Percentiles rank a stretch among this genome's conserved stretches.
phyloP scores from a whole-genome alignment of 352 stramenopile genomes.

The Phytopythium boreale region DNA sequence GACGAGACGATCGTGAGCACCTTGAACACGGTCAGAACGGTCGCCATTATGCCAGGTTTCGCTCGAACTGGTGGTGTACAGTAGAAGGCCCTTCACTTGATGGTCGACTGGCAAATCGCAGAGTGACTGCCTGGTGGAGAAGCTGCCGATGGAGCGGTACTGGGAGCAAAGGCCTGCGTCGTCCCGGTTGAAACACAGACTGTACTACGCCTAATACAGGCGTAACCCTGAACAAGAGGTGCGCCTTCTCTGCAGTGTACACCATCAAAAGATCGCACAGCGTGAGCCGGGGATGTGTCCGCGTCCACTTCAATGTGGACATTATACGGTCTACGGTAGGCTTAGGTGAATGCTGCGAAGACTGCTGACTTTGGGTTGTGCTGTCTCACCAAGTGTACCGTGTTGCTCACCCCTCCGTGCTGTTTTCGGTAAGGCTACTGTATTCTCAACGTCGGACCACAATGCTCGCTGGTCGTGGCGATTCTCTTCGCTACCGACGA shows the following conservation, averaged over 20 bases:
- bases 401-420: background rate
- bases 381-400: background rate
- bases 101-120: background rate
- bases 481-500: background rate
- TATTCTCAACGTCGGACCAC: background rate
- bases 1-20: slow-evolving; percentile 26
- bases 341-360: background rate
- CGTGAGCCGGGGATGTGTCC: background rate
- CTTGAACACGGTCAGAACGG: slow-evolving; percentile 10
- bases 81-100: background rate
- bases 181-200: background rate
- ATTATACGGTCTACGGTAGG: background rate
- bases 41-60: background rate
- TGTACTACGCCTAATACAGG: background rate
- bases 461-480: background rate
- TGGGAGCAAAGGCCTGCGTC: background rate
- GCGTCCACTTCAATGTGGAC: background rate
- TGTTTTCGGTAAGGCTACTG: background rate
- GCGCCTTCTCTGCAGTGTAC: background rate
- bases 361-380: background rate
- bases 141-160: background rate
- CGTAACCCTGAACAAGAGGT: background rate
- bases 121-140: background rate
- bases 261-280: background rate
- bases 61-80: background rate